Conservation (phyloP, 495 filamentous ascomycete species). For the Xylaria palmicola region DNA sequence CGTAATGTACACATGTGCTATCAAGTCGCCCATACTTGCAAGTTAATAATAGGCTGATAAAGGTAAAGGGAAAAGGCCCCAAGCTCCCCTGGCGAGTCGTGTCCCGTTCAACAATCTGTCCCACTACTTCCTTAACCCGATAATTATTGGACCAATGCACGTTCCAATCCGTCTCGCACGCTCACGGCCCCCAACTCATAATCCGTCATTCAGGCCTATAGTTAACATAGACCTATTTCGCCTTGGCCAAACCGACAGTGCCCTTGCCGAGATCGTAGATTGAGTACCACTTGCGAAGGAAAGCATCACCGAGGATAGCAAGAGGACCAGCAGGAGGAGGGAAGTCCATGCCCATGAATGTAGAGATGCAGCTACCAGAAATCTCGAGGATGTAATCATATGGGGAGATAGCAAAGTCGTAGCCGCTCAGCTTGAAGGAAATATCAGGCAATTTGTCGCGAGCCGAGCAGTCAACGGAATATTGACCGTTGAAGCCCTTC, state of each 20-base stretch:
- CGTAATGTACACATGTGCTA: slow-evolving; percentile 7
- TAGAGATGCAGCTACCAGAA: slow-evolving; percentile 91
- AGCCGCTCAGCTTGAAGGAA: slow-evolving; percentile 79
- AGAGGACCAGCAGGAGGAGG: slow-evolving; percentile 87
- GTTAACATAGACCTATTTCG: slow-evolving; percentile 53
- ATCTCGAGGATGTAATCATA: slow-evolving; percentile 97
- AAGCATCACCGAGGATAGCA: slow-evolving; percentile 95
- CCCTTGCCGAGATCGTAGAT: slow-evolving; percentile 89
- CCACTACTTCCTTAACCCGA: neutral
- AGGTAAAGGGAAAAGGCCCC: neutral
- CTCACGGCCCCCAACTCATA: slow-evolving; percentile 15
- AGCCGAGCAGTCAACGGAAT: slow-evolving; percentile 84
- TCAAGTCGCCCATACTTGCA: neutral
- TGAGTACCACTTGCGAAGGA: slow-evolving; percentile 96
- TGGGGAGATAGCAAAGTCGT: slow-evolving; percentile 86
- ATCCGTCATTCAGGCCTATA: neutral
- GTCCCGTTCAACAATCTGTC: neutral
- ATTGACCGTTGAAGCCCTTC: slow-evolving; percentile 95
- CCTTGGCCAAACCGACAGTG: slow-evolving; percentile 82
- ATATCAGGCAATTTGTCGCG: slow-evolving; percentile 82
- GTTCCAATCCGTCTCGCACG: slow-evolving; percentile 3
- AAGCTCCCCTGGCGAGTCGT: neutral
- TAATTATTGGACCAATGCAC: neutral
- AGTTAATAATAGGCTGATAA: neutral
- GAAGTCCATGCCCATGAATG: slow-evolving; percentile 98